Conservation (phyloP, 2,329 filamentous ascomycete genomes). For the Arthrobotrys sphaeroides region DNA sequence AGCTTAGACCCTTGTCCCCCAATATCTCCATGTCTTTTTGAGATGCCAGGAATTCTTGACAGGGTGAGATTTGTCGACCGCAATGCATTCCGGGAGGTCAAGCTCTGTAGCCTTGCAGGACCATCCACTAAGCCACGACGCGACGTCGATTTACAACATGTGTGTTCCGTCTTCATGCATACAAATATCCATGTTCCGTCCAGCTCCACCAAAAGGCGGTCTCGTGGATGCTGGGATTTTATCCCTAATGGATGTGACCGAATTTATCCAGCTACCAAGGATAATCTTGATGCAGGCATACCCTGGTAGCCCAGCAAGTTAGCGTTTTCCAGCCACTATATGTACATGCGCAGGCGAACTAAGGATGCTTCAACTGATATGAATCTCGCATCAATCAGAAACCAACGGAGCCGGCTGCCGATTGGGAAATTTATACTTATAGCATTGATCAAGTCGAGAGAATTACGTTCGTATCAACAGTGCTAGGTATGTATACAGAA, state of each 20-base stretch:
- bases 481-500: too few species aligned
- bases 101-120: not conserved
- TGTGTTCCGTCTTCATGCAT: conserved; percentile 13
- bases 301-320: not conserved
- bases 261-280: conserved; percentile 39
- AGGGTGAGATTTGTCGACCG: not conserved
- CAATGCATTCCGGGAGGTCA: not conserved
- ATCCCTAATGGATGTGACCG: conserved; percentile 22
- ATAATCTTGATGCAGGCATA: conserved; percentile 34
- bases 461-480: too few species aligned
- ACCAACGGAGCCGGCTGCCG: too few species aligned
- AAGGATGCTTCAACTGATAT: not conserved
- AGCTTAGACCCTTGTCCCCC: conserved; percentile 10
- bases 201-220: conserved; percentile 18
- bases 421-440: too few species aligned
- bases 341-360: not conserved
- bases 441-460: too few species aligned
- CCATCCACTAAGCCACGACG: conserved; percentile 4
- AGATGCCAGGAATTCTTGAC: not conserved
- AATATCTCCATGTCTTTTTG: not conserved
- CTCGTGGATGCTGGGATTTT: conserved; percentile 15
- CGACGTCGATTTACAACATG: not conserved
- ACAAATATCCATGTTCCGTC: conserved; percentile 21
- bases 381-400: not conserved
- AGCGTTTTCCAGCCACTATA: not conserved